Conservation (phyloP, 495 filamentous ascomycete genomes). For the Aspergillus heteromorphus region DNA sequence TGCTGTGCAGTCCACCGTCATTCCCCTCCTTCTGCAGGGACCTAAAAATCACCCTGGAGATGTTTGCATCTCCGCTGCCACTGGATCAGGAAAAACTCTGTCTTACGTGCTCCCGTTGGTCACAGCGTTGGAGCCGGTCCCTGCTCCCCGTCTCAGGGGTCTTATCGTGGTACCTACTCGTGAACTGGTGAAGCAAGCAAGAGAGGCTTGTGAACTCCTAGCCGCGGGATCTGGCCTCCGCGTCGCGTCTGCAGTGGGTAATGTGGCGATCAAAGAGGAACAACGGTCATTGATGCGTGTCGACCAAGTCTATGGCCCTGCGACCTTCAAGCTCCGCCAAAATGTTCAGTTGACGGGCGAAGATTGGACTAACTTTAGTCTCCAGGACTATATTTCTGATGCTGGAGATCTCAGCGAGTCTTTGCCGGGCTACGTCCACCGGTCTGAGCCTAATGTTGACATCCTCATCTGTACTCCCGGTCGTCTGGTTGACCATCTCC, state of each 20-base stretch:
- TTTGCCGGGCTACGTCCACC: conserved; percentile 56
- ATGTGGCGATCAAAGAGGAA: conserved; percentile 68
- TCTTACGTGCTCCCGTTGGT: conserved; percentile 86
- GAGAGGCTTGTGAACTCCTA: conserved; percentile 64
- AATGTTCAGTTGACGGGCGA: conserved; percentile 33
- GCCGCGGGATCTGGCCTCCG: conserved; percentile 59
- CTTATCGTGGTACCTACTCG: conserved; percentile 84
- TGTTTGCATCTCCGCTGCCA: conserved; percentile 80
- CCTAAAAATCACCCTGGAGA: conserved; percentile 58
- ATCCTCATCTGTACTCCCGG: conserved; percentile 91
- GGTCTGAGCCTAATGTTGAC: conserved; percentile 67
- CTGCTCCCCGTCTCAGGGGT: conserved; percentile 60
- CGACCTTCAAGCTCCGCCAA: conserved; percentile 42
- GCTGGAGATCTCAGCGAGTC: conserved; percentile 35
- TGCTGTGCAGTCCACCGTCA: conserved; percentile 74
- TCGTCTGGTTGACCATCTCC: conserved; percentile 84
- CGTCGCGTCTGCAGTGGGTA: conserved; percentile 78
- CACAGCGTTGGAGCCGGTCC: conserved; percentile 57
- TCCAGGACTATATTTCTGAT: conserved; percentile 38
- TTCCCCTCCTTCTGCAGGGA: conserved; percentile 69
- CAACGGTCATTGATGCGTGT: conserved; percentile 59
- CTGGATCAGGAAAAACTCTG: conserved; percentile 90
- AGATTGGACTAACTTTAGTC: conserved; percentile 44
- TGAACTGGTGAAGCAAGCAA: conserved; percentile 81
- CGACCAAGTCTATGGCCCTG: conserved; percentile 56